Conservation (phyloP, 176 grass and related monocot genomes). For the Bonia amplexicaulis region DNA sequence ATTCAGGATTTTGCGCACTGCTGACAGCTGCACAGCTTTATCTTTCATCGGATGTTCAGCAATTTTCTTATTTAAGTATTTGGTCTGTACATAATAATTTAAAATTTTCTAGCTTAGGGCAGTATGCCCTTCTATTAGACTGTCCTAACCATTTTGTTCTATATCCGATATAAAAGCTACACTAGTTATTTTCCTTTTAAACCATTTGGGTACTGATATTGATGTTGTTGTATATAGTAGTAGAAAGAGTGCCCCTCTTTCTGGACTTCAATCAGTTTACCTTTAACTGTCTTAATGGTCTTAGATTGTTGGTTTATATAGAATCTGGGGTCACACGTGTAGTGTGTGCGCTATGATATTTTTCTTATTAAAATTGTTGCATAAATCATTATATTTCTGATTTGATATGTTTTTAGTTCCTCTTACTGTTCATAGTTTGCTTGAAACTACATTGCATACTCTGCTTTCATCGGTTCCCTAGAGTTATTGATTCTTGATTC, state of each 20-base stretch:
- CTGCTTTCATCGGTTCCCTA: slow-evolving; percentile 4
- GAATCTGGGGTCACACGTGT: neutral
- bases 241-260: neutral
- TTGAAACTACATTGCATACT: neutral
- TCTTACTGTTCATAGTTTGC: slow-evolving; percentile 1
- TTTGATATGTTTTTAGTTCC: neutral
- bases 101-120: neutral
- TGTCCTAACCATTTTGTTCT: neutral
- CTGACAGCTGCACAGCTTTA: neutral
- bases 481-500: neutral
- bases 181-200: neutral
- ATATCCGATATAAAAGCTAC: neutral
- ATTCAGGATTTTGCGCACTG: neutral
- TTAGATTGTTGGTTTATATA: neutral
- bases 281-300: neutral
- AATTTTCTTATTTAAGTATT: neutral
- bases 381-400: neutral
- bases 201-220: neutral
- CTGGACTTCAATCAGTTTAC: neutral
- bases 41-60: neutral
- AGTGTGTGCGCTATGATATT: neutral
- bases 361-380: neutral
- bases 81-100: neutral
- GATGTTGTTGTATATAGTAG: neutral
- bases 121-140: neutral